A percentile compares a stretch with the other conserved stretches of the same genome.
These are phyloP conservation scores for Linnemannia zychae DNA, from an alignment of 192 early-diverging fungal genomes.

Conservation along the genomic window DNA sequence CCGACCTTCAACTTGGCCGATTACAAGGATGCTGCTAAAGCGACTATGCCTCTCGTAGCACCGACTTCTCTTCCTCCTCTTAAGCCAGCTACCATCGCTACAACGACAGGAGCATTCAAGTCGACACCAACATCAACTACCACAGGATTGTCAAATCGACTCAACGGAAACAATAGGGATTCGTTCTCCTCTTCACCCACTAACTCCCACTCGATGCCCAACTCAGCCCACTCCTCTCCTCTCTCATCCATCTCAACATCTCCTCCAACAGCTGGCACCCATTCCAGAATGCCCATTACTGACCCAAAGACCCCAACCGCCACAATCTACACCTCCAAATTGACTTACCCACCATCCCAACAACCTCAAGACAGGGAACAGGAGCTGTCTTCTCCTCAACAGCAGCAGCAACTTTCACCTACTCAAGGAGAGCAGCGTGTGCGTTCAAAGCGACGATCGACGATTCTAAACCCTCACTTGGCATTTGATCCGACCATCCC, in stretches of 20 bases:
- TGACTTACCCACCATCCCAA: not conserved
- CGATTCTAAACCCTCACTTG: slow-evolving; percentile 31
- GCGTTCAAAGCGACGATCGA: slow-evolving; percentile 13
- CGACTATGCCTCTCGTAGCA: not conserved
- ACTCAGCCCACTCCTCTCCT: slow-evolving; percentile 35
- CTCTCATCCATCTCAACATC: slow-evolving; percentile 20
- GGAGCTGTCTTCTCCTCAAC: not conserved
- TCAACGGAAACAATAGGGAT: slow-evolving; percentile 2
- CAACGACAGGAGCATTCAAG: not conserved
- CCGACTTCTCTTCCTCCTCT: not conserved
- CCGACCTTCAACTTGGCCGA: slow-evolving; percentile 35
- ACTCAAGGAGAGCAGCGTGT: not conserved
- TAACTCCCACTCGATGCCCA: slow-evolving; percentile 30
- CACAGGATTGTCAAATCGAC: not conserved
- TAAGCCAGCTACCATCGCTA: not conserved
- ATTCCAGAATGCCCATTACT: slow-evolving; percentile 2
- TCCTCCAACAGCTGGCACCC: slow-evolving; percentile 10
- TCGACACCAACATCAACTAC: not conserved
- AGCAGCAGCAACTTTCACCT: slow-evolving; percentile 8
- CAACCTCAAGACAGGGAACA: not conserved
- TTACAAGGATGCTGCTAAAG: slow-evolving; percentile 29
- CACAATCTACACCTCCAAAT: not conserved
- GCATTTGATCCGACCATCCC: slow-evolving; percentile 42
- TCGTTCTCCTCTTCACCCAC: slow-evolving; percentile 35
- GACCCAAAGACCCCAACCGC: slow-evolving; percentile 16